phyloP scores from a whole-genome alignment of 108 stramenopile species.

The Schizochytrium sp. region DNA sequence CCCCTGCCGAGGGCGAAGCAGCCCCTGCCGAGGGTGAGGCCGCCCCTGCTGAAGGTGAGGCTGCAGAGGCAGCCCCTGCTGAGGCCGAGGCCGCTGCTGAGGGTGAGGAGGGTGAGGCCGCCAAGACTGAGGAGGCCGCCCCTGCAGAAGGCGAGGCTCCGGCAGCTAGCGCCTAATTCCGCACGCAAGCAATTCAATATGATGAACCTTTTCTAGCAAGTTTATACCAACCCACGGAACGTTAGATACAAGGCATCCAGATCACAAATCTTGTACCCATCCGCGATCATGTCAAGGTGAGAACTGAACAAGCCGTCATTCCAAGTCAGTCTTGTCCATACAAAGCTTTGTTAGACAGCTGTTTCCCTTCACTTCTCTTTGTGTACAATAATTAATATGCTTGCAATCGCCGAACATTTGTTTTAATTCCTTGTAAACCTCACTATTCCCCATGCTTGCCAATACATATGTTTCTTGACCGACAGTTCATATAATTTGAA shows the following conservation, averaged over 20 bases:
- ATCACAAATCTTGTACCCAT: conserved; percentile 5
- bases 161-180: background rate
- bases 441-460: background rate
- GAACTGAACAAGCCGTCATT: background rate
- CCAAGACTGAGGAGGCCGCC: background rate
- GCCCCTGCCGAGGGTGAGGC: background rate
- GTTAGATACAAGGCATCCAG: background rate
- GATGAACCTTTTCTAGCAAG: background rate
- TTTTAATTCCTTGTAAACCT: background rate
- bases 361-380: background rate
- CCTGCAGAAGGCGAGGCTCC: conserved; percentile 44
- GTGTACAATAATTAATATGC: conserved; percentile 38
- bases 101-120: background rate
- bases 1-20: background rate
- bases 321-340: background rate
- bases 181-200: conserved; percentile 30
- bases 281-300: conserved; percentile 25
- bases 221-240: background rate
- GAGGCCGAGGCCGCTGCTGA: conserved; percentile 40
- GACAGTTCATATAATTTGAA: too few species aligned
- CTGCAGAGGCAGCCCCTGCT: conserved; percentile 2
- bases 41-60: background rate
- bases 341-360: background rate
- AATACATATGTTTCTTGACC: background rate
- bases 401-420: background rate